Evolutionary conservation across 2,329 filamentous ascomycete genomes (phyloP), one percentile per base, ranked within the genome.

Genomic region (Ophiostoma sp.): DNA sequence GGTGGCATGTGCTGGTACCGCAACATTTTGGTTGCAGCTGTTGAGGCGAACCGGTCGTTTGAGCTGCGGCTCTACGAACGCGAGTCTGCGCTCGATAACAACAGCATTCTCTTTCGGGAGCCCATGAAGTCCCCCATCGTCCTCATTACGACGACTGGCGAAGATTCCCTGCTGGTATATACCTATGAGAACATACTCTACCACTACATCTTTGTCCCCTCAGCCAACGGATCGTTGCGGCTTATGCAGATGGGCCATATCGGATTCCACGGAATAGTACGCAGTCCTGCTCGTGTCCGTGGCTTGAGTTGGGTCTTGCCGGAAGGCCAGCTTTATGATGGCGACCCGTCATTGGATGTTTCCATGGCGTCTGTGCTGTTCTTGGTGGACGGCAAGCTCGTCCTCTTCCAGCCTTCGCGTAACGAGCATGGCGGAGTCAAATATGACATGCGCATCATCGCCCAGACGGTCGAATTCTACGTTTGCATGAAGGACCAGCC

Each of bases 1-100:
- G 96, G 96, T 68, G 96, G 96, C 7, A 97, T 99, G 95, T 98
- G 95, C 80, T 99, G 96, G 96, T 95, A 97, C 80, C 94, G 97
- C 77, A 95, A 99, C 82, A 93, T 98, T 42, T 86, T 99, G 22
- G 93, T 98, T 72, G 95, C 94, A 52, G 94, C 95, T 3, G 91
- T 98, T n/a, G 96, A 99, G 81, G 91, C 90, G 71, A 93, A 92
- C 77, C 89, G 91, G 76, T 90, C 90, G 28, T 94, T 94, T 78
- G 92, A 97, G 84, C 83, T 99, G 69, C 92, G 96, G n/a, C 86
- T 99, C 19, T 98, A 95, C 81, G 97, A 95, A 0, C 90, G 97
- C 73, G 96, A 99, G 80, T 87, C 91, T 33, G 85, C 91, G 12
- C 87, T 99, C 22, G 92, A 94, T 77, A 90, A 87, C 77, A 88